These are phyloP conservation scores for Globisporangium mamillatum DNA, from an alignment of 352 stramenopile species.

Conservation along the genomic window DNA sequence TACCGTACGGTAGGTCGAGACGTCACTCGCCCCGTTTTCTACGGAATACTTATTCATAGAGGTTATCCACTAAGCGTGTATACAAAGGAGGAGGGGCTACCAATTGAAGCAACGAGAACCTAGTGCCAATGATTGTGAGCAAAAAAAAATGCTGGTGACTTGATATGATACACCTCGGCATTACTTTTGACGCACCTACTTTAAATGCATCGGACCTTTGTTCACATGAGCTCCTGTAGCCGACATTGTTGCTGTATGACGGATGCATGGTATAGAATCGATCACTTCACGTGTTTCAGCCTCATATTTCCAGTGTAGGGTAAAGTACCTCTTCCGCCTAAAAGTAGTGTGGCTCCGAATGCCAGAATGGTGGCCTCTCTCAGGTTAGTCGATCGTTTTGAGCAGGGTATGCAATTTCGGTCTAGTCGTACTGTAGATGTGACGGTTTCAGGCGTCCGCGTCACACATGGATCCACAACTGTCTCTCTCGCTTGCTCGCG, in stretches of 20 bases:
- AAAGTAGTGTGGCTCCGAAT: background rate
- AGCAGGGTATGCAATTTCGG: background rate
- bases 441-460: background rate
- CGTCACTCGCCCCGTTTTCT: background rate
- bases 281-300: too few relatives aligned
- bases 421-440: background rate
- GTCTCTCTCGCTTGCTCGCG: background rate
- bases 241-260: too few relatives aligned
- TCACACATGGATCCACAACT: conserved; percentile 1
- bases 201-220: too few relatives aligned
- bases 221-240: too few relatives aligned
- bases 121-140: too few relatives aligned
- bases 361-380: background rate
- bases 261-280: too few relatives aligned
- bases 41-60: background rate
- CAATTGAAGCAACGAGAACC: background rate
- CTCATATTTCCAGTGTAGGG: too few relatives aligned
- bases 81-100: background rate
- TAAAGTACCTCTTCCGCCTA: background rate
- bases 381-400: background rate
- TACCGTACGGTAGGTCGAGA: background rate
- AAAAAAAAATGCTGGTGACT: too few relatives aligned
- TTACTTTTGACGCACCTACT: too few relatives aligned
- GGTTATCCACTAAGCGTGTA: background rate
- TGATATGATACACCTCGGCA: too few relatives aligned